These are phyloP conservation scores for Zoysia pacifica DNA, from an alignment of 176 grass and related monocot species.

Conservation along the genomic window DNA sequence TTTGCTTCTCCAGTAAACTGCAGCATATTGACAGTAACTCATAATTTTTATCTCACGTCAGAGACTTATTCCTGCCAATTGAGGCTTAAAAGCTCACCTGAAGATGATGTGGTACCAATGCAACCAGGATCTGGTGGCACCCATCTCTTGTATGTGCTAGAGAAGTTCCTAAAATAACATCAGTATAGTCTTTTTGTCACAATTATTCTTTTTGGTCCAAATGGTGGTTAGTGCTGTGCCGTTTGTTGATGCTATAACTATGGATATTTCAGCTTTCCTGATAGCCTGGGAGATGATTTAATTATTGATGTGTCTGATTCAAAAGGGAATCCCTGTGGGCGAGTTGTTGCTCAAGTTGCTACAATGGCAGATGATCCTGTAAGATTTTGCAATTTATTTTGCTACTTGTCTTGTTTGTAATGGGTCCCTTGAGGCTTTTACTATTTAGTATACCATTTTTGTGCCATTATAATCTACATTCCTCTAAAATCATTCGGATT, in stretches of 20 bases:
- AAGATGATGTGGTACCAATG: conserved; percentile 74
- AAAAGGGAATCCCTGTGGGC: conserved; percentile 74
- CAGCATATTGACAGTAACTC: conserved; percentile 35
- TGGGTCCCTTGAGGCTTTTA: conserved; percentile 10
- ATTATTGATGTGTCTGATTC: conserved; percentile 92
- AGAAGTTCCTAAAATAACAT: conserved; percentile 35
- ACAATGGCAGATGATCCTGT: conserved; percentile 90
- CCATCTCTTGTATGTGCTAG: conserved; percentile 84
- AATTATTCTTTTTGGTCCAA: conserved; percentile 10
- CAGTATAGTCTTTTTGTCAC: conserved; percentile 18
- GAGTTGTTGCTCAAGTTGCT: conserved; percentile 89
- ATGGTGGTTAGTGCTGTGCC: background rate
- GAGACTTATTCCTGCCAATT: conserved; percentile 90
- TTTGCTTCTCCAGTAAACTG: conserved; percentile 23
- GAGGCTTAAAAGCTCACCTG: conserved; percentile 85
- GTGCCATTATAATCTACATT: background rate
- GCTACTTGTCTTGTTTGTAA: conserved; percentile 27
- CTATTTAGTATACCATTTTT: conserved; percentile 13
- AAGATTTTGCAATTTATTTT: conserved; percentile 39
- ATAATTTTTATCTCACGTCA: conserved; percentile 47
- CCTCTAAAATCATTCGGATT: conserved; percentile 31
- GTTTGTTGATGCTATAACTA: background rate
- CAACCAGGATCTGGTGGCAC: conserved; percentile 98
- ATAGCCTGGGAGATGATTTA: conserved; percentile 97
- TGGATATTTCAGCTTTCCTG: conserved; percentile 88